A percentile compares a stretch with the other conserved stretches of the same genome.
Conservation (phyloP, 257 asterid species). For the Solanum neorickii region DNA sequence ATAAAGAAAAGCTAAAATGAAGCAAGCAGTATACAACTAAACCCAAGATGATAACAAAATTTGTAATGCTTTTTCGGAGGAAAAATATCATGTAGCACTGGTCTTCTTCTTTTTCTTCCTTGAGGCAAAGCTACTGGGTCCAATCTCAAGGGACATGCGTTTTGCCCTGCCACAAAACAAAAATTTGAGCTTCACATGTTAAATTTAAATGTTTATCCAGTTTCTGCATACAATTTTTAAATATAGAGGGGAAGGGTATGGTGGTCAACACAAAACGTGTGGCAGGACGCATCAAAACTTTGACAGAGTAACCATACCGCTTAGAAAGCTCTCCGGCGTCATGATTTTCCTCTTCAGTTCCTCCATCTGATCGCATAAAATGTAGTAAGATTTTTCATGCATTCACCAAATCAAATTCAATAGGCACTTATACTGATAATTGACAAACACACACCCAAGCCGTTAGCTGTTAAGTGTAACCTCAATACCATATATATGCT, state of each 20-base stretch:
- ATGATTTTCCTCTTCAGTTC: conserved; percentile 27
- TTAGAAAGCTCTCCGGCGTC: conserved; percentile 52
- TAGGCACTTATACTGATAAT: neutral
- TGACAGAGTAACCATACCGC: conserved; percentile 25
- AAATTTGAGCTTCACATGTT: neutral
- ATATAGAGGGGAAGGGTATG: neutral
- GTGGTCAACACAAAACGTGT: neutral
- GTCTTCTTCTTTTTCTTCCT: conserved; percentile 82
- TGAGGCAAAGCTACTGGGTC: conserved; percentile 65
- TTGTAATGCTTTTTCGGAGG: conserved; percentile 17
- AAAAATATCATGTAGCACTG: conserved; percentile 7
- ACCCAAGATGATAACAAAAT: neutral
- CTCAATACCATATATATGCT: neutral
- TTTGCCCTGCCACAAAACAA: conserved; percentile 47
- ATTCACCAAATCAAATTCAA: neutral
- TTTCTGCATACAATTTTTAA: neutral
- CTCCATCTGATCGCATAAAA: conserved; percentile 26
- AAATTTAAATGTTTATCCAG: neutral
- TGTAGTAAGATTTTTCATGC: neutral
- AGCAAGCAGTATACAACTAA: neutral
- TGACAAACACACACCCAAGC: neutral
- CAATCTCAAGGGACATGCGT: conserved; percentile 64
- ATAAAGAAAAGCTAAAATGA: neutral
- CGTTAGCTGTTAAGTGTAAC: neutral
- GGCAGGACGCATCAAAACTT: neutral